These are phyloP conservation scores for Hypoxylon sp. DNA, from an alignment of 2,329 filamentous ascomycete genomes.

Conservation along the genomic window DNA sequence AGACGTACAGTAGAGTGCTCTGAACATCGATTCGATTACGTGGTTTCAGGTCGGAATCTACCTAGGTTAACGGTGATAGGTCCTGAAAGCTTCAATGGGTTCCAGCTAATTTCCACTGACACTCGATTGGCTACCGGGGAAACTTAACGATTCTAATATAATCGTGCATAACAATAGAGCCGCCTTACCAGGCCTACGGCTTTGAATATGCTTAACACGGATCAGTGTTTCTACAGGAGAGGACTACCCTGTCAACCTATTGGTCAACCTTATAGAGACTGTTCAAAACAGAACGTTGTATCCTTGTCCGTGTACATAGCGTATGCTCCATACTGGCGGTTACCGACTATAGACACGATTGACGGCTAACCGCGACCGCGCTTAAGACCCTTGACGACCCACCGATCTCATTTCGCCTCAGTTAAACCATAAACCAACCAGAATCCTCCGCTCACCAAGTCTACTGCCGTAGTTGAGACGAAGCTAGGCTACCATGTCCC, in stretches of 20 bases:
- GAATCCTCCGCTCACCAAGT: conserved; percentile 43
- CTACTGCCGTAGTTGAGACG: conserved; percentile 44
- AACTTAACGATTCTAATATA: conserved; percentile 16
- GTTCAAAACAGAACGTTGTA: conserved; percentile 31
- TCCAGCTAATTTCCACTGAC: conserved; percentile 41
- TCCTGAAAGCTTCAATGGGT: conserved; percentile 28
- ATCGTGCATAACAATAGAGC: conserved; percentile 30
- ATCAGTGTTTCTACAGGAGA: conserved; percentile 14
- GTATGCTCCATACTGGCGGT: conserved; percentile 36
- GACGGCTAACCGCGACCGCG: conserved; percentile 50
- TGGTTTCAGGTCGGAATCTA: conserved; percentile 38
- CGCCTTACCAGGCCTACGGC: conserved; percentile 29
- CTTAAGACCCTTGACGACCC: conserved; percentile 48
- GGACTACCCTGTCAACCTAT: conserved; percentile 6
- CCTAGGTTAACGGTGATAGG: conserved; percentile 17
- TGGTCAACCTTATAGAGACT: conserved; percentile 13
- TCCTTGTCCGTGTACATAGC: conserved; percentile 11
- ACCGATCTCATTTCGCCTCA: conserved; percentile 49
- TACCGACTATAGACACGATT: conserved; percentile 26
- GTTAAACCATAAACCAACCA: conserved; percentile 50
- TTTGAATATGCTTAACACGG: conserved; percentile 14
- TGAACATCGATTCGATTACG: conserved; percentile 9
- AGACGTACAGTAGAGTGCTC: conserved; percentile 1
- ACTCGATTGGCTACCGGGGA: conserved; percentile 47
- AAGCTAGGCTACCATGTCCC: conserved; percentile 29